Evolutionary conservation across 176 grass and related monocot species (phyloP), one percentile per base, ranked within the genome.

Genomic region (Eleusine indica): DNA sequence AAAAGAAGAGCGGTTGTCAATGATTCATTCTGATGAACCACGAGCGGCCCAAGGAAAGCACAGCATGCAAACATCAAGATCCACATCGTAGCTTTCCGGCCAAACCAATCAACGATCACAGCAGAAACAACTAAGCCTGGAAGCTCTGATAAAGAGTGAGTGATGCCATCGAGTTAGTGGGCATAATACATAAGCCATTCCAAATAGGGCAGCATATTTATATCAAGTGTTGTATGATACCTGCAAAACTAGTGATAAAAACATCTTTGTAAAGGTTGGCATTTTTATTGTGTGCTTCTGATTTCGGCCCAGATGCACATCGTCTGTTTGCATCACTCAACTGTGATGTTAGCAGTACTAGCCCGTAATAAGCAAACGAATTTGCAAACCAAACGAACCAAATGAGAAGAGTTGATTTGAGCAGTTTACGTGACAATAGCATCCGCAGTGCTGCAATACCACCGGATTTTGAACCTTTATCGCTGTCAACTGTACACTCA

Each of bases 321-420:
- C 70, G 83, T 80, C 74, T 76, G 71, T 88, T 88, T 37, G 70
- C 82, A 83, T 85, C 75, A 44, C 57, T 91, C 32, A 97, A 67
- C 57, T 94, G 86, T 4, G 94, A 71, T 9, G 92, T 89, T 22
- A 97, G 78, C 86, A 97, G 85, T 56, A 94, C 87, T 46, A 97
- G 29, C 21, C 94, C 94, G 61, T 94, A 97, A 78, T 97, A 97
- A 72, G 83, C 90, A 61, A 97, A 97, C n/a, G 94, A 89, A 85
- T 94, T 94, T 56, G 92, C 90, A 5, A 74, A 97, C 86, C 82
- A 97, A 85, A 81, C 83, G 41, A 94, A 88, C 94, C 94, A 97
- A 19, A 94, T 84, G 53, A 97, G 88, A 74, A 97, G 90, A 61
- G 94, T 97, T 58, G 90, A 87, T 89, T 81, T 94, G 40, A 86